Percentiles rank a stretch among this genome's conserved stretches.
These are phyloP conservation scores for Eryngium alpinum DNA, from an alignment of 140 eudicot species.

Conservation along the genomic window DNA sequence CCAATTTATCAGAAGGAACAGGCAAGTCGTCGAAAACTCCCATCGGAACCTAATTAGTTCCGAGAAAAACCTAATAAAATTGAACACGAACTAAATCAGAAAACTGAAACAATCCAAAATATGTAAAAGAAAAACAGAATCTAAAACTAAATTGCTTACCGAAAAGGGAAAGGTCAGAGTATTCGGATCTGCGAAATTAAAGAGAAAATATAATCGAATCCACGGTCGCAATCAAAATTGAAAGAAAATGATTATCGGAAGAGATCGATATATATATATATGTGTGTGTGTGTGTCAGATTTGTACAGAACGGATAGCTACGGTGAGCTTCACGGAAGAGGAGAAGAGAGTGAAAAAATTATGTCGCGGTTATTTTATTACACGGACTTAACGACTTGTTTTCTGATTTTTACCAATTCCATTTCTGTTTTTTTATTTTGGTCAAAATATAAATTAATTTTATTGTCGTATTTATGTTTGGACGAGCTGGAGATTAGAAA, in stretches of 20 bases:
- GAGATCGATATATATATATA: neutral
- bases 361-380: neutral
- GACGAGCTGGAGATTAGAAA: too few relatives aligned
- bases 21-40: slow-evolving; percentile 93
- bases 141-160: neutral
- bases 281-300: neutral
- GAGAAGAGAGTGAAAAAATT: neutral
- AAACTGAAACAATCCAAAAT: neutral
- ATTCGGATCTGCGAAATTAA: slow-evolving; percentile 1
- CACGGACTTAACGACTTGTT: slow-evolving; percentile 2
- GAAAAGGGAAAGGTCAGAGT: neutral
- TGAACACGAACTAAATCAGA: neutral
- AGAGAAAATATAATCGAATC: neutral
- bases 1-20: slow-evolving; percentile 74
- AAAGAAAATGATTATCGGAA: neutral
- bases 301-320: neutral
- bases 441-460: too few relatives aligned
- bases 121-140: neutral
- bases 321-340: neutral
- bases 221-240: neutral
- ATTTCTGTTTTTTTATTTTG: neutral
- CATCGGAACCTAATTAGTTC: slow-evolving; percentile 42
- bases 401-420: neutral
- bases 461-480: too few relatives aligned
- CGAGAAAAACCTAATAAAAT: neutral